These are phyloP conservation scores for Musa beccarii DNA, from an alignment of 176 grass and related monocot species.

Conservation along the genomic window DNA sequence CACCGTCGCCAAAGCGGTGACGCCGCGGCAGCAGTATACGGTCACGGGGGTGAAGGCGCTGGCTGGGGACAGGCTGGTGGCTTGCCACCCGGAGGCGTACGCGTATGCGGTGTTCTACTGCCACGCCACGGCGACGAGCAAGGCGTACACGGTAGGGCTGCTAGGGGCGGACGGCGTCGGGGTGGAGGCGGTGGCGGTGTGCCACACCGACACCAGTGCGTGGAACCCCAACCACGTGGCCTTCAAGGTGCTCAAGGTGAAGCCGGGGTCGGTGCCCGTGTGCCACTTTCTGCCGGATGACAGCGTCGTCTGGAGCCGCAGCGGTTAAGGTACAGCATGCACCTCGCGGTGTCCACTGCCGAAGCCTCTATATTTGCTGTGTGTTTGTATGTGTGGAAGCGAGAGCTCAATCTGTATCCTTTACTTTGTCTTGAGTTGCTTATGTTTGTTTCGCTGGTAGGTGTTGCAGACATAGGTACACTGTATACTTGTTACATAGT, in stretches of 20 bases:
- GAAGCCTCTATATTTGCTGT: too few species aligned
- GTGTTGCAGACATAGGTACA: too few species aligned
- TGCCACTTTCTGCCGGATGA: slow-evolving; percentile 52
- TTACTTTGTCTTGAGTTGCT: too few species aligned
- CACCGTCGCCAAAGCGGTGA: not conserved
- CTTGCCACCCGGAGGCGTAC: slow-evolving; percentile 33
- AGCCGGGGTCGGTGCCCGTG: slow-evolving; percentile 28
- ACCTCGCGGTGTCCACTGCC: too few species aligned
- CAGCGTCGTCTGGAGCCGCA: slow-evolving; percentile 25
- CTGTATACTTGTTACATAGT: too few species aligned
- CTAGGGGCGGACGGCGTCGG: slow-evolving; percentile 15
- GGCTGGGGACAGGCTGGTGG: slow-evolving; percentile 3
- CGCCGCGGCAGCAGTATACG: slow-evolving; percentile 24
- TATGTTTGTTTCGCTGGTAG: too few species aligned
- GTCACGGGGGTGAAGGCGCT: not conserved
- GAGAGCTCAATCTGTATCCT: too few species aligned
- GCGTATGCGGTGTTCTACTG: slow-evolving; percentile 35
- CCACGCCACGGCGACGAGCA: slow-evolving; percentile 24
- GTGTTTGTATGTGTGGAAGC: too few species aligned
- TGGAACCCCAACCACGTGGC: slow-evolving; percentile 11
- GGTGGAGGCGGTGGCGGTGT: slow-evolving; percentile 30
- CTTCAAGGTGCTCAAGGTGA: slow-evolving; percentile 4
- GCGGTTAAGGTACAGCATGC: too few species aligned
- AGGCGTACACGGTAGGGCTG: slow-evolving; percentile 22
- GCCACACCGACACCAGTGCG: slow-evolving; percentile 30